phyloP scores from a whole-genome alignment of 345 rosid species.

The Hirschfeldia incana region DNA sequence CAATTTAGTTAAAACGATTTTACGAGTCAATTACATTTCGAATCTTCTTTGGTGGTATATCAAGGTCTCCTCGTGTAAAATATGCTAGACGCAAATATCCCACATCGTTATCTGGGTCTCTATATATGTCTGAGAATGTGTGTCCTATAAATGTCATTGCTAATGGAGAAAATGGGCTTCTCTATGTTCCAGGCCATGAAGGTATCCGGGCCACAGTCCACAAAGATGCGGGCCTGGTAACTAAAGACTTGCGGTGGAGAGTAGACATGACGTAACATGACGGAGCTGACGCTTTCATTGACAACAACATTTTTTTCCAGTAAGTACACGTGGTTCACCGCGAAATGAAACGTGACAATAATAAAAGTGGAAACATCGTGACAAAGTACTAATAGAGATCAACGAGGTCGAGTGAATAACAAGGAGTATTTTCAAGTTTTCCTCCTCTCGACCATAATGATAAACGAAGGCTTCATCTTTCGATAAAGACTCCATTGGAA shows the following conservation, averaged over 20 bases:
- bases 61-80: no score
- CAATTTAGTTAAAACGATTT: background rate
- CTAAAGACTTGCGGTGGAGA: background rate
- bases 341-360: constrained; percentile 26
- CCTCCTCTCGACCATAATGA: constrained; percentile 25
- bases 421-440: constrained; percentile 24
- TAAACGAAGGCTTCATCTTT: background rate
- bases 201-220: constrained; percentile 29
- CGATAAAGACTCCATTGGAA: constrained; percentile 34
- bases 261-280: background rate
- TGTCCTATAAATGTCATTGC: background rate
- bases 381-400: constrained; percentile 12
- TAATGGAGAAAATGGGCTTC: background rate
- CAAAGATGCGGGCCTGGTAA: constrained; percentile 22
- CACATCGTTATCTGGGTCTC: background rate
- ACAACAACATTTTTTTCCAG: background rate
- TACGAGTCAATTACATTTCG: background rate
- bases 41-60: no score
- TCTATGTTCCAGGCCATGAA: constrained; percentile 16
- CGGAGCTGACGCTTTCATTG: constrained; percentile 30
- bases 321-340: constrained; percentile 27
- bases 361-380: constrained; percentile 22
- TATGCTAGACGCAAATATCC: background rate
- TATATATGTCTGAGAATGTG: background rate
- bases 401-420: background rate